These are phyloP conservation scores for Fusarium redolens DNA, from an alignment of 2,329 filamentous ascomycete species.

Conservation along the genomic window DNA sequence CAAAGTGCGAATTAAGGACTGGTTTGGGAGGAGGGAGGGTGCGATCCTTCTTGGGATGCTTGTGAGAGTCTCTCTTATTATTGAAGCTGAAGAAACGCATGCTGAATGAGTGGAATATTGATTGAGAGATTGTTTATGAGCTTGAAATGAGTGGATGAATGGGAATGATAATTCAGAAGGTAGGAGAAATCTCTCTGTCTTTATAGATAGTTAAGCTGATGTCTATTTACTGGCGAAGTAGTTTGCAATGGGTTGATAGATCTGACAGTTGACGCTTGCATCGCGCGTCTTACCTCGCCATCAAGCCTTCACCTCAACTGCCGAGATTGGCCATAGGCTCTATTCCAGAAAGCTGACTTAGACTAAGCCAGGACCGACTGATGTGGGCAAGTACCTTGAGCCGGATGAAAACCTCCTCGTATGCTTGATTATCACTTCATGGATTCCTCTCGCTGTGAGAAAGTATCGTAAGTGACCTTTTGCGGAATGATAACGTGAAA, in stretches of 20 bases:
- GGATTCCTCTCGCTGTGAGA: not conserved
- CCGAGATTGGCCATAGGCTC: not conserved
- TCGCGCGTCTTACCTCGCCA: no score
- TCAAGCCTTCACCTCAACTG: not conserved
- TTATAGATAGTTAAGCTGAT: not conserved
- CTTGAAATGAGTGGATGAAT: not conserved
- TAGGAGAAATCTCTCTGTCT: accelerated
- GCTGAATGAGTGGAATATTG: not conserved
- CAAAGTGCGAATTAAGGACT: not conserved
- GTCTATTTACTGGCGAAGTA: accelerated
- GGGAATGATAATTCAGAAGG: accelerated
- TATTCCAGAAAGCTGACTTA: not conserved
- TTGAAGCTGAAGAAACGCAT: not conserved
- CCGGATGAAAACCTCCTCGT: no score
- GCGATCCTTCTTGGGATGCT: not conserved
- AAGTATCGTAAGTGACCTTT: no score
- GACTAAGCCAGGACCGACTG: not conserved
- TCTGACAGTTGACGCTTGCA: no score
- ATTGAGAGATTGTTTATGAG: not conserved
- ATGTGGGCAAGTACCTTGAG: accelerated
- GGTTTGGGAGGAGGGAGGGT: not conserved
- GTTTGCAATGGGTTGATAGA: no score
- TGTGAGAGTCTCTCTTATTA: not conserved
- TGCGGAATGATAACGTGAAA: not conserved
- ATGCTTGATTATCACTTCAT: not conserved